phyloP scores from a whole-genome alignment of 139 green algal species.

The Dunaliella primolecta region DNA sequence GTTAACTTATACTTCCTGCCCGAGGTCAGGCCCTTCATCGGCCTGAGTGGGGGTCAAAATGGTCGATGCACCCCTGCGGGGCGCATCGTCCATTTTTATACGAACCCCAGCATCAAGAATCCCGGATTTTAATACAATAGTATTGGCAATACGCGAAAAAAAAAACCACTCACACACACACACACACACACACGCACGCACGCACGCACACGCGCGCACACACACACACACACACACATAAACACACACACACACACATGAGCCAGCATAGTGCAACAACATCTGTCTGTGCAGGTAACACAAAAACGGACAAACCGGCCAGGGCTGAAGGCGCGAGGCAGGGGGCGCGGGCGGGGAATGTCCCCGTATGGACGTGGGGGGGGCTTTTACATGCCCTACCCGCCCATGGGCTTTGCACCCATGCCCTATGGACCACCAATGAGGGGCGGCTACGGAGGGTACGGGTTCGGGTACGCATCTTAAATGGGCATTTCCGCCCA shows the following conservation, averaged over 20 bases:
- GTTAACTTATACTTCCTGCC: too few relatives aligned
- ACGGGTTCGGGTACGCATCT: slow-evolving; percentile 1
- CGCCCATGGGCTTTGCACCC: neutral
- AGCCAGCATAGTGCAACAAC: neutral
- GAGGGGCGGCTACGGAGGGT: slow-evolving; percentile 17
- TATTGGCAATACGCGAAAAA: neutral
- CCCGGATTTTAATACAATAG: too few relatives aligned
- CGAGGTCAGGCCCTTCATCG: too few relatives aligned
- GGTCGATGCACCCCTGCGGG: too few relatives aligned
- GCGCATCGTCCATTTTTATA: too few relatives aligned
- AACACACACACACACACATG: too few relatives aligned
- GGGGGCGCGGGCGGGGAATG: slow-evolving; percentile 55
- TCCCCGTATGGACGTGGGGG: neutral
- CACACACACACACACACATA: too few relatives aligned
- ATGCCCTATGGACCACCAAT: neutral
- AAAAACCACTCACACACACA: neutral
- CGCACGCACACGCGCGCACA: too few relatives aligned
- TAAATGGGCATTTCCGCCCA: neutral
- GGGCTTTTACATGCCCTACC: slow-evolving; percentile 12
- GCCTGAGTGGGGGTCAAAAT: too few relatives aligned
- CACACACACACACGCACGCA: too few relatives aligned
- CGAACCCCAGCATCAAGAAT: too few relatives aligned
- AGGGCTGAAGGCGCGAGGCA: slow-evolving; percentile 73
- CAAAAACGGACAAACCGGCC: slow-evolving; percentile 95
- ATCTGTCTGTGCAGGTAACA: slow-evolving; percentile 53